phyloP scores from a whole-genome alignment of 2,329 filamentous ascomycete species.

The Pestalotiopsis fici region DNA sequence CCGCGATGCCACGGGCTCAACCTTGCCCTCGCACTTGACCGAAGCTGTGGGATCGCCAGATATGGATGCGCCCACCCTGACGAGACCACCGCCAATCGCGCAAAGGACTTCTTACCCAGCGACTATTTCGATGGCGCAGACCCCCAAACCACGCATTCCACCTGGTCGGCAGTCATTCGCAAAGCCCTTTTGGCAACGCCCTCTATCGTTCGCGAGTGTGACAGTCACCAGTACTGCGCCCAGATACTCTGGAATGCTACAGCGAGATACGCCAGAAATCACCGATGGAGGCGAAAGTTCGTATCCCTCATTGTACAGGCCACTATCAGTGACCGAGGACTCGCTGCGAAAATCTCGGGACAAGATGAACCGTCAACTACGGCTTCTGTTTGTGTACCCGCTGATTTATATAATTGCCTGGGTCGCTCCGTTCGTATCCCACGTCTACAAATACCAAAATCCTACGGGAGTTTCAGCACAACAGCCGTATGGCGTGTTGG shows the following conservation, averaged over 20 bases:
- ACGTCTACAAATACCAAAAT: conserved; percentile 59
- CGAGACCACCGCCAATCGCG: background rate
- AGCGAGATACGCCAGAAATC: background rate
- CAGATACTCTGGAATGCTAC: background rate
- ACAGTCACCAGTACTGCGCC: background rate
- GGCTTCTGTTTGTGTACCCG: conserved; percentile 76
- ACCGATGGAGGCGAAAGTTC: background rate
- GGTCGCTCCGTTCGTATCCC: conserved; percentile 69
- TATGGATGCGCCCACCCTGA: background rate
- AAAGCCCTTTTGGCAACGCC: background rate
- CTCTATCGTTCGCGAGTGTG: background rate
- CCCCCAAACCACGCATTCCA: background rate
- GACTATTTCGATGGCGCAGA: background rate
- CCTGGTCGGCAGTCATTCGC: background rate
- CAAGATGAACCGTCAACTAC: conserved; percentile 67
- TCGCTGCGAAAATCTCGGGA: conserved; percentile 43
- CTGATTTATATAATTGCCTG: conserved; percentile 72
- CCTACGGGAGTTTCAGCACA: background rate
- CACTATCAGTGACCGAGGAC: conserved; percentile 26
- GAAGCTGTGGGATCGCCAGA: conserved; percentile 3
- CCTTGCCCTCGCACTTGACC: conserved; percentile 5
- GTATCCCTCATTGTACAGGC: conserved; percentile 17
- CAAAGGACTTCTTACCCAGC: background rate
- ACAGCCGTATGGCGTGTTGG: conserved; percentile 57
- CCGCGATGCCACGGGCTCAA: background rate